Evolutionary conservation across 2,329 filamentous ascomycete genomes (phyloP).

Genomic region (Hypoxylon sp.): DNA sequence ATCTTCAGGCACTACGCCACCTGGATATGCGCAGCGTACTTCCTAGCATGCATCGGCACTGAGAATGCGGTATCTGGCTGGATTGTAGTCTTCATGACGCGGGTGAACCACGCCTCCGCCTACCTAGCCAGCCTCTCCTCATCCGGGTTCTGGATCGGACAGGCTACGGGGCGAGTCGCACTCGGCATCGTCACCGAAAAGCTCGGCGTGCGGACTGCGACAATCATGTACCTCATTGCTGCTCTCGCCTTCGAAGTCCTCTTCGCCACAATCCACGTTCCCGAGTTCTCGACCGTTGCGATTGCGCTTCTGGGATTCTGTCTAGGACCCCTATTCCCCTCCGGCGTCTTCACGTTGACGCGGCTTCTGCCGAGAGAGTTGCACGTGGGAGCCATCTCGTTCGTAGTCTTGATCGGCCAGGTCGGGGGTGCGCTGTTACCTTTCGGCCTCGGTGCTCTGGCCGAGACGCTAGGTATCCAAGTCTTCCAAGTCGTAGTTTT

Average conservation of each 20-base stretch:
- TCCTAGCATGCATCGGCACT: slow-evolving; percentile 60
- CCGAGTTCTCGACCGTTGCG: slow-evolving; percentile 49
- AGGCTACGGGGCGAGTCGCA: slow-evolving; percentile 56
- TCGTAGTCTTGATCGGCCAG: slow-evolving; percentile 60
- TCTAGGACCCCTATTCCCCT: slow-evolving; percentile 59
- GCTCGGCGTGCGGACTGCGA: slow-evolving; percentile 49
- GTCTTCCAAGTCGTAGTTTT: slow-evolving; percentile 53
- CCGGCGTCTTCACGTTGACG: slow-evolving; percentile 56
- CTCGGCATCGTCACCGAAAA: slow-evolving; percentile 53
- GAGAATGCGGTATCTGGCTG: slow-evolving; percentile 61
- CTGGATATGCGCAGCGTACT: slow-evolving; percentile 59
- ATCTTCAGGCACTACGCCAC: slow-evolving; percentile 54
- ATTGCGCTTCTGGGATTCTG: slow-evolving; percentile 56
- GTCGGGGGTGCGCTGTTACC: slow-evolving; percentile 59
- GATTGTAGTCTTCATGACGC: slow-evolving; percentile 61
- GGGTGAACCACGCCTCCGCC: slow-evolving; percentile 54
- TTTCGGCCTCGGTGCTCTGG: slow-evolving; percentile 58
- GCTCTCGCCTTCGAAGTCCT: slow-evolving; percentile 42
- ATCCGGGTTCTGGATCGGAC: slow-evolving; percentile 60
- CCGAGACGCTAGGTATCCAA: slow-evolving; percentile 55
- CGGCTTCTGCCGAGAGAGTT: slow-evolving; percentile 55
- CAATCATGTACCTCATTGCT: slow-evolving; percentile 46
- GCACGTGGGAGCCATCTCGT: slow-evolving; percentile 59
- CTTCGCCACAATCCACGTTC: slow-evolving; percentile 37
- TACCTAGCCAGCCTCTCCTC: slow-evolving; percentile 57